Evolutionary conservation across 352 stramenopile species (phyloP), one percentile per base, ranked within the genome.

Genomic region (Blastocystis sp.): DNA sequence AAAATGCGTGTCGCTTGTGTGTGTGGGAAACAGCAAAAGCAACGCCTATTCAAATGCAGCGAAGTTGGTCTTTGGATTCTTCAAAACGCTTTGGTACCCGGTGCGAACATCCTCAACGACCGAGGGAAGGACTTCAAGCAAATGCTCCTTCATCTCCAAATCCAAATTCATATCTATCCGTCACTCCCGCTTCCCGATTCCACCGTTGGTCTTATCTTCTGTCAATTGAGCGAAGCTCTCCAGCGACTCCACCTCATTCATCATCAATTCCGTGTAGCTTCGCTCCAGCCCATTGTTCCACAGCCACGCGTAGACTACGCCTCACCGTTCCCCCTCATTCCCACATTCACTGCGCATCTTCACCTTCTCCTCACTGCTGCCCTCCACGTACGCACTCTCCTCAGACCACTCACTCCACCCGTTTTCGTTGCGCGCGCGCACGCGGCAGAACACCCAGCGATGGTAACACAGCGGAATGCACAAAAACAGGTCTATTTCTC

Each of bases 381-480:
- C 66, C n/a, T 62, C 45, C 4, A 28, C 43, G 40, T 21, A 64
- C 69, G 34, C 38, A 38, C 34, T 48, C 69, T 17, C 69, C 1
- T 79, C 69, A 34, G 69, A 79, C 69, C 69, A 79, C 11, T 61
- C 23, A 34, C 69, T 61, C 69, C 69, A 79, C 2, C 69, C 69
- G 28, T 79, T 79, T 14, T 21, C 56, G 40, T 79, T 79, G 40
- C 62, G 56, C 43, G 43, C 41, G n/a, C 69, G 69, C 11, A 79
- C 43, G 11, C 45, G 5, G 14, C 48, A 56, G 5, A 56, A 7
- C 48, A 14, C 14, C 48, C 48, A 56, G 48, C 48, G 48, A 14
- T 56, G 48, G 5, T 7, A 7, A 7, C 5, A 56, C 48, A 56
- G 48, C 48, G 48, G 69, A 2, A 79, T 19, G 28, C 45, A n/a